These are phyloP conservation scores for Bodo saltans DNA, from an alignment of 78 protist genomes.

Conservation along the genomic window DNA sequence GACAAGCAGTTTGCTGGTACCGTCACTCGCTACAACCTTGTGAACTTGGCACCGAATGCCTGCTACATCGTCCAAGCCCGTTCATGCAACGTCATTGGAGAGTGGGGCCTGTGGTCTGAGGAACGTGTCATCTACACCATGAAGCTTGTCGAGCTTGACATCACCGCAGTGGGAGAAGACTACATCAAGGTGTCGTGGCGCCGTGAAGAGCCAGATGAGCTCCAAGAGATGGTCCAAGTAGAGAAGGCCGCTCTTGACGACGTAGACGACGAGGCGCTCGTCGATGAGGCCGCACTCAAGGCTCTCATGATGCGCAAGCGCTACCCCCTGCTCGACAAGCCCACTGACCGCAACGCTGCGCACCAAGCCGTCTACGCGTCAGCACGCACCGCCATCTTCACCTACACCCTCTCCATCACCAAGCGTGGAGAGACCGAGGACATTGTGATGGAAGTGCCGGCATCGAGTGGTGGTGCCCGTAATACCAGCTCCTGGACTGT, in stretches of 20 bases:
- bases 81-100: constrained; percentile 10
- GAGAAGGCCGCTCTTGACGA: not conserved
- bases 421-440: not conserved
- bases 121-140: not conserved
- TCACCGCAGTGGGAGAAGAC: constrained; percentile 15
- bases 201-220: not conserved
- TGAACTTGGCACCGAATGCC: not conserved
- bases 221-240: not conserved
- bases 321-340: not conserved
- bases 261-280: not conserved
- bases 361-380: constrained; percentile 9
- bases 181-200: constrained; percentile 3
- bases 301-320: too few species aligned
- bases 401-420: not conserved
- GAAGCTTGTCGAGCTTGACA: not conserved
- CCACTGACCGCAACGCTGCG: not conserved
- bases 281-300: not conserved
- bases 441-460: not conserved
- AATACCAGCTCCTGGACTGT: not conserved
- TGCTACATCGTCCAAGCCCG: not conserved
- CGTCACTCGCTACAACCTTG: not conserved
- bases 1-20: not conserved
- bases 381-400: not conserved
- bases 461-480: too few species aligned
- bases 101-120: constrained; percentile 6